Evolutionary conservation across 2,329 filamentous ascomycete genomes (phyloP), one percentile per base, ranked within the genome.

Genomic region (Samsoniella hepiali): DNA sequence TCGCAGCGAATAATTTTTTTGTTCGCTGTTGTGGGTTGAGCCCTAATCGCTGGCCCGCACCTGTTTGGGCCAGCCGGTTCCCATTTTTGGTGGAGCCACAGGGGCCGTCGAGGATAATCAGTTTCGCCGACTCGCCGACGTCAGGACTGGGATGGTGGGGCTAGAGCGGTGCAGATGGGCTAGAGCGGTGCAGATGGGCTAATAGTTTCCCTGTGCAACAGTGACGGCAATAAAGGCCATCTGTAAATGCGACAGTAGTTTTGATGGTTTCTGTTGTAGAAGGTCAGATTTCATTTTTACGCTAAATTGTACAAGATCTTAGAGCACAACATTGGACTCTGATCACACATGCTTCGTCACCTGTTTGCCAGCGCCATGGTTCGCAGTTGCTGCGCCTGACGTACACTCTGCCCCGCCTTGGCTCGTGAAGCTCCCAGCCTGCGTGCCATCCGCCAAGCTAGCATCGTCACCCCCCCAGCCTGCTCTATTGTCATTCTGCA

Each of bases 21-120:
- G 22, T 22, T 22, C 22, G 22, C 22, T 61, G 54, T 65, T 70
- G 70, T 72, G 70, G 70, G 70, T 69, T 72, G 70, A 72, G 70
- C 70, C 70, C 70, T 72, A 72, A 72, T 60, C 61, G 51, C 40
- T 55, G 27, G 51, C 47, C 13, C 53, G 57, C 56, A 42, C 44
- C 57, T 42, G n/a, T 31, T 31, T 59, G 34, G 58, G 22, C 45
- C 7, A 27, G 29, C 22, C 22, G 34, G 54, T n/a, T 36, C 6
- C 1, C n/a, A 9, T 29, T 58, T n/a, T 5, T 44, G 17, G 58
- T 60, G 58, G 58, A 22, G 10, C 32, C 17, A 3, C 7, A 22
- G 17, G 31, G 50, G n/a, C 38, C 27, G 8, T 45, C 13, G n/a
- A 45, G 57, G 57, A 60, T 42, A 32, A 60, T 44, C 29, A 60